Evolutionary conservation across 2,329 filamentous ascomycete species (phyloP).

Genomic region (Colletotrichum sp.): DNA sequence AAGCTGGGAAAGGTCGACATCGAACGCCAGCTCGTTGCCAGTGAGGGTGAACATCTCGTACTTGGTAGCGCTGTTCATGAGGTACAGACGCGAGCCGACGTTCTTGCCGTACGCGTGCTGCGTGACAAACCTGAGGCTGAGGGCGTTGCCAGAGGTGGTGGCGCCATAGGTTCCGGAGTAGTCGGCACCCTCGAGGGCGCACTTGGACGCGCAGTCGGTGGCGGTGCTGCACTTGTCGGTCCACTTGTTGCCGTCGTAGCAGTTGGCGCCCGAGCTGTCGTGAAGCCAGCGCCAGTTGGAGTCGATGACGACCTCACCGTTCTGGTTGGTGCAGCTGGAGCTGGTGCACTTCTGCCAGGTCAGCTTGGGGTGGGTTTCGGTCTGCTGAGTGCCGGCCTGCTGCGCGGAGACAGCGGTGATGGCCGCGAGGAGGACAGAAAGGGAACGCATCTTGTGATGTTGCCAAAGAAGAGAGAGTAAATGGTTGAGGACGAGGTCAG

Average conservation of each 20-base stretch:
- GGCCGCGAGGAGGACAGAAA: not conserved
- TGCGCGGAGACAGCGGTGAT: conserved; percentile 28
- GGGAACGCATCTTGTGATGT: not conserved
- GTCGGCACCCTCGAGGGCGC: conserved; percentile 51
- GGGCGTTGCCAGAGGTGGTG: conserved; percentile 47
- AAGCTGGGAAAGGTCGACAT: conserved; percentile 68
- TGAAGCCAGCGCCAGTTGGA: conserved; percentile 62
- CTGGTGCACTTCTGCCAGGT: conserved; percentile 29
- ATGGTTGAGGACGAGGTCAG: not conserved
- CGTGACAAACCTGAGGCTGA: conserved; percentile 59
- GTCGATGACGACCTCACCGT: conserved; percentile 53
- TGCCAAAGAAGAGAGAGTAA: not conserved
- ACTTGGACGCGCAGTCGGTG: conserved; percentile 47
- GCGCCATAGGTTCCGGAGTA: conserved; percentile 53
- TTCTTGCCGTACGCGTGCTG: conserved; percentile 48
- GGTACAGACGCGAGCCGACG: conserved; percentile 59
- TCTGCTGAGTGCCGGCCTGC: conserved; percentile 25
- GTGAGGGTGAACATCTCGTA: conserved; percentile 67
- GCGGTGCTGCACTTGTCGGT: conserved; percentile 41
- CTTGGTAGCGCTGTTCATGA: conserved; percentile 59
- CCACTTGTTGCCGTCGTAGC: conserved; percentile 52
- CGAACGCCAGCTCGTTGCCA: conserved; percentile 69
- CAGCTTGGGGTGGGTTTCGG: conserved; percentile 28
- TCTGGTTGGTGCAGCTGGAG: conserved; percentile 40
- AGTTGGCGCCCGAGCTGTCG: conserved; percentile 43